phyloP scores from a whole-genome alignment of 1,139 yeast species.

The Kodamaea arcana region DNA sequence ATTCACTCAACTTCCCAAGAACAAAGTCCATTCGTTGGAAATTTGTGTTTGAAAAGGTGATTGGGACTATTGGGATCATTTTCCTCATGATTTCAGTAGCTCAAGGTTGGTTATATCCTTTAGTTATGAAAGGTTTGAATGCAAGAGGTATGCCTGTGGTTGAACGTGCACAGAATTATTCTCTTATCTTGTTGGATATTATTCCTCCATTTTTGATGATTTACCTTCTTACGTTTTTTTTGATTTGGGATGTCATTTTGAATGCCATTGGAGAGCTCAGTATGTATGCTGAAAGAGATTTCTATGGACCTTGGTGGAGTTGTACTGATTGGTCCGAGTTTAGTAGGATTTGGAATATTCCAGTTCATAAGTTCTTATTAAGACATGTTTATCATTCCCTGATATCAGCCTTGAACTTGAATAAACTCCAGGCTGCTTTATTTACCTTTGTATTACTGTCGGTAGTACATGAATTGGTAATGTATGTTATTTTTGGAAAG shows the following conservation, averaged over 20 bases:
- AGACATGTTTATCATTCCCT: slow-evolving; percentile 94
- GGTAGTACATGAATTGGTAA: slow-evolving; percentile 82
- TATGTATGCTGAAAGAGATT: slow-evolving; percentile 81
- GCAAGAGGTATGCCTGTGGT: slow-evolving; percentile 42
- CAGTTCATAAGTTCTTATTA: slow-evolving; percentile 86
- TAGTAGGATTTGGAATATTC: slow-evolving; percentile 91
- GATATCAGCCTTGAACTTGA: slow-evolving; percentile 68
- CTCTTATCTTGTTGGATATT: slow-evolving; percentile 64
- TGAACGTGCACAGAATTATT: slow-evolving; percentile 50
- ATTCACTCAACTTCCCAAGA: slow-evolving; percentile 76
- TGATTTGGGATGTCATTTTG: slow-evolving; percentile 92
- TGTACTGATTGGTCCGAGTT: slow-evolving; percentile 92
- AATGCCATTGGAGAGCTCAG: slow-evolving; percentile 88
- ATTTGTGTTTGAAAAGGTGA: slow-evolving; percentile 65
- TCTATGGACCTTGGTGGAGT: slow-evolving; percentile 98
- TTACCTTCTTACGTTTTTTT: slow-evolving; percentile 75
- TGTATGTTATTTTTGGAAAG: slow-evolving; percentile 81
- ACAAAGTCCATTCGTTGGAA: slow-evolving; percentile 63
- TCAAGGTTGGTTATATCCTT: slow-evolving; percentile 73
- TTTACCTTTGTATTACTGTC: slow-evolving; percentile 81
- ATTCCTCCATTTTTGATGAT: slow-evolving; percentile 74
- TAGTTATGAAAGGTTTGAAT: slow-evolving; percentile 56
- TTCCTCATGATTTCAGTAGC: slow-evolving; percentile 79
- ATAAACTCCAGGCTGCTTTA: slow-evolving; percentile 65
- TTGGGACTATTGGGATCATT: slow-evolving; percentile 84